A percentile compares a stretch with the other conserved stretches of the same genome.
Conservation (phyloP, 352 stramenopile species). For the Thalassiosira livingstoniorum region DNA sequence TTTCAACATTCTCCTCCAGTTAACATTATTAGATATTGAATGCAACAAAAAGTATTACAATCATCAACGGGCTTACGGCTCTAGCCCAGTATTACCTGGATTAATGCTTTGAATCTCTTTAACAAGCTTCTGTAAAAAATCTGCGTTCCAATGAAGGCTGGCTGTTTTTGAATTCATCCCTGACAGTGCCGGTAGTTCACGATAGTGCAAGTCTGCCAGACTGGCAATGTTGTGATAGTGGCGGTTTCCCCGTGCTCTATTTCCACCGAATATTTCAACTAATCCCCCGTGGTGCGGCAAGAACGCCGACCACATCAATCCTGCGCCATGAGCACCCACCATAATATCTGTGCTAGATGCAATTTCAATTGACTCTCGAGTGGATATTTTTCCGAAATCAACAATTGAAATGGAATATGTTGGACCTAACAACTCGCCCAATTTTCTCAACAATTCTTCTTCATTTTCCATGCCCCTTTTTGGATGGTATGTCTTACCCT, state of each 20-base stretch:
- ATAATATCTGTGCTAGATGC: conserved; percentile 22
- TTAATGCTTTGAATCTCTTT: conserved; percentile 37
- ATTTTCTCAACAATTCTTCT: background rate
- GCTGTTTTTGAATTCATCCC: background rate
- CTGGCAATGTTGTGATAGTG: conserved; percentile 51
- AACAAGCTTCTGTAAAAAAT: conserved; percentile 23
- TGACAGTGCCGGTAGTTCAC: conserved; percentile 12
- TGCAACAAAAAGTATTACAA: background rate
- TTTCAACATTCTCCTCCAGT: background rate
- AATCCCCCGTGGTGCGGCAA: conserved; percentile 28
- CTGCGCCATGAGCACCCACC: conserved; percentile 40
- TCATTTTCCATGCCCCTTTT: conserved; percentile 7
- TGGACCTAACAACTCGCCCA: background rate
- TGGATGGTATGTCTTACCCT: background rate
- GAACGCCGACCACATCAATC: conserved; percentile 35
- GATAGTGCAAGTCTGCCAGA: conserved; percentile 44
- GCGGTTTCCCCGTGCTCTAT: conserved; percentile 4
- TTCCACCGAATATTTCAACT: conserved; percentile 44
- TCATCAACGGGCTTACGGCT: conserved; percentile 10
- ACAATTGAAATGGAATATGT: conserved; percentile 28
- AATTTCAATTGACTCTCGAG: conserved; percentile 32
- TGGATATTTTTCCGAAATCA: conserved; percentile 32
- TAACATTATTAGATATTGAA: background rate
- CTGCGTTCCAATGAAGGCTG: conserved; percentile 27
- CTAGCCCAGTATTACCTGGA: background rate